Evolutionary conservation across 768 basidiomycete species (phyloP).

Genomic region (Phylloporus scabripes): DNA sequence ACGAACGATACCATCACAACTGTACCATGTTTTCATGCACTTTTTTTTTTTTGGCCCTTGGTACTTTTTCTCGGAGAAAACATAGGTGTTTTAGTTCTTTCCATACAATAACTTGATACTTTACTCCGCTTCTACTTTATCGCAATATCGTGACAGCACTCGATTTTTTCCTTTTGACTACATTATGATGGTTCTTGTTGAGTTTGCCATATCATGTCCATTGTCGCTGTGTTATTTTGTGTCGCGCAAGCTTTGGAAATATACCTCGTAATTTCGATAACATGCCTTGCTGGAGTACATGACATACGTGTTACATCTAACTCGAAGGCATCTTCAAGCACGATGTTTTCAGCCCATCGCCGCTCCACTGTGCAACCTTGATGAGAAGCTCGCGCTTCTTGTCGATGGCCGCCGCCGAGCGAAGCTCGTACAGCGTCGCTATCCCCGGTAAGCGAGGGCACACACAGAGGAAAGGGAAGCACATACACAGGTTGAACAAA

Average conservation of each 20-base stretch:
- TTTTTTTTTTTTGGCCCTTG: slow-evolving; percentile 4
- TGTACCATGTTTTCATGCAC: slow-evolving; percentile 26
- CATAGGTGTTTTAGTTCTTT: neutral
- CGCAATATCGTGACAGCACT: slow-evolving; percentile 4
- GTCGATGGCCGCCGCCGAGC: slow-evolving; percentile 63
- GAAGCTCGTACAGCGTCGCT: slow-evolving; percentile 80
- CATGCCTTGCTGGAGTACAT: neutral
- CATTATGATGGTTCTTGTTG: slow-evolving; percentile 12
- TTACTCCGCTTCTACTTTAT: slow-evolving; percentile 12
- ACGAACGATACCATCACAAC: slow-evolving; percentile 21
- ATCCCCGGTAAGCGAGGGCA: neutral
- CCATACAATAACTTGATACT: slow-evolving; percentile 9
- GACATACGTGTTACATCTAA: slow-evolving; percentile 17
- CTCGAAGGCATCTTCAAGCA: slow-evolving; percentile 76
- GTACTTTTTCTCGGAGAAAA: neutral
- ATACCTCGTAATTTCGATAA: slow-evolving; percentile 4
- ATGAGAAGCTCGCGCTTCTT: slow-evolving; percentile 72
- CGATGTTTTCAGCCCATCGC: slow-evolving; percentile 70
- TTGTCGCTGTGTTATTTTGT: slow-evolving; percentile 22
- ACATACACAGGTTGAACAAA: slow-evolving; percentile 78
- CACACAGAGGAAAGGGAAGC: neutral
- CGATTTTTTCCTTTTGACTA: neutral
- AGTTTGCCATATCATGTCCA: slow-evolving; percentile 17
- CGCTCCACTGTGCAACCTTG: slow-evolving; percentile 81
- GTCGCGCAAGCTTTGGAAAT: slow-evolving; percentile 23